Percentiles rank a stretch among this genome's conserved stretches.
phyloP scores from a whole-genome alignment of 495 filamentous ascomycete genomes.

The Cercophora newfieldiana region DNA sequence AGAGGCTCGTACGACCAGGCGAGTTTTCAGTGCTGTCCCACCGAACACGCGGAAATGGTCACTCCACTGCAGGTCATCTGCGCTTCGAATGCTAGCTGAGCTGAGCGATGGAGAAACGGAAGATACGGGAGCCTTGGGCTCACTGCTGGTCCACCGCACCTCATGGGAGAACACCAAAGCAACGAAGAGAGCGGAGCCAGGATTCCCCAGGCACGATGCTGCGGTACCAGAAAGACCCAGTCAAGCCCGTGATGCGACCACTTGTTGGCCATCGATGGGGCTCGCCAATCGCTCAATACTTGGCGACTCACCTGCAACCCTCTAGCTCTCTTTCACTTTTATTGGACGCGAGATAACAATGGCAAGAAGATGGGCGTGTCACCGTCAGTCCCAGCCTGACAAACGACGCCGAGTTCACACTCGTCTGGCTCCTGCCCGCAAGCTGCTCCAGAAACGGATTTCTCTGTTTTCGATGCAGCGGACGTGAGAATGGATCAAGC shows the following conservation, averaged over 20 bases:
- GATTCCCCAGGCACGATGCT: not conserved
- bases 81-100: not conserved
- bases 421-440: not conserved
- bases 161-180: not conserved
- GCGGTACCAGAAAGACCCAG: not conserved
- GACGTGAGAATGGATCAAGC: constrained; percentile 11
- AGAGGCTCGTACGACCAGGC: not conserved
- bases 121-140: not conserved
- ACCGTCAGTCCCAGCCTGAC: not conserved
- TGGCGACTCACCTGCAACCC: constrained; percentile 4
- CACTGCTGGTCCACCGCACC: not conserved
- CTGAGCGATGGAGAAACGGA: not conserved
- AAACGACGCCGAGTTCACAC: not conserved
- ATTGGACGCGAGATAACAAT: no score
- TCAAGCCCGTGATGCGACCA: not conserved
- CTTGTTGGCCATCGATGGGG: not conserved
- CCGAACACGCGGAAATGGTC: not conserved
- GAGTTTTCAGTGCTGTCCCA: not conserved
- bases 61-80: not conserved
- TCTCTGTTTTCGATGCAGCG: not conserved
- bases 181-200: not conserved
- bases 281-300: constrained; percentile 17
- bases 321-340: no score
- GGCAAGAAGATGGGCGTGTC: not conserved
- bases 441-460: not conserved